Conservation (phyloP, 1,284 basidiomycete genomes). For the Puccinia triticina region DNA sequence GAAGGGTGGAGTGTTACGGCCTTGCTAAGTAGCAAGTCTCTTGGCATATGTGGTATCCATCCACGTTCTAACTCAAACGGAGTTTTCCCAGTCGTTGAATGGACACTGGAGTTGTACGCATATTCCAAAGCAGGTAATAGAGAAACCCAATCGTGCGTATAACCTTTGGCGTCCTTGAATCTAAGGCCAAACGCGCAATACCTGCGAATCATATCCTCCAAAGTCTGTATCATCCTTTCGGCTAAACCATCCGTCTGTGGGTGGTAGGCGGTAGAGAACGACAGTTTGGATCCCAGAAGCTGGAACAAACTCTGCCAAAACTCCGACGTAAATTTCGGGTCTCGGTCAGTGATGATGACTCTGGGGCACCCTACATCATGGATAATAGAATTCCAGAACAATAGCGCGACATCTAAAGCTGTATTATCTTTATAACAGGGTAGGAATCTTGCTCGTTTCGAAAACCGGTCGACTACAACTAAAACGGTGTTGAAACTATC, state of each 20-base stretch:
- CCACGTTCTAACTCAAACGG: neutral
- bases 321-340: too few relatives aligned
- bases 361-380: too few relatives aligned
- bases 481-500: slow-evolving; percentile 1
- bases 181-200: slow-evolving; percentile 14
- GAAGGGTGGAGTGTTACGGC: neutral
- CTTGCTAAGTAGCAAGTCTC: too few relatives aligned
- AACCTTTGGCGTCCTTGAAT: neutral
- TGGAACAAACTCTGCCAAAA: too few relatives aligned
- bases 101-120: slow-evolving; percentile 7
- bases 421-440: slow-evolving; percentile 20
- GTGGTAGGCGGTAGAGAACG: too few relatives aligned
- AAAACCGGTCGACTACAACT: slow-evolving; percentile 1
- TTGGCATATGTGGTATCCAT: too few relatives aligned
- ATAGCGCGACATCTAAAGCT: neutral
- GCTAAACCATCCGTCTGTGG: too few relatives aligned
- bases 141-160: slow-evolving; percentile 33
- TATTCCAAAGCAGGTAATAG: slow-evolving; percentile 19
- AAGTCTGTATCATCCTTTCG: slow-evolving; percentile 38
- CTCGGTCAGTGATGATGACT: too few relatives aligned
- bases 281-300: too few relatives aligned
- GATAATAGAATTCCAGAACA: slow-evolving; percentile 1
- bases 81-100: neutral
- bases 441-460: neutral
- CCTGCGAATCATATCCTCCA: slow-evolving; percentile 8